Base-by-base conservation (phyloP, 2,329 filamentous ascomycete genomes). In the Rhynchosporium secalis region DNA sequence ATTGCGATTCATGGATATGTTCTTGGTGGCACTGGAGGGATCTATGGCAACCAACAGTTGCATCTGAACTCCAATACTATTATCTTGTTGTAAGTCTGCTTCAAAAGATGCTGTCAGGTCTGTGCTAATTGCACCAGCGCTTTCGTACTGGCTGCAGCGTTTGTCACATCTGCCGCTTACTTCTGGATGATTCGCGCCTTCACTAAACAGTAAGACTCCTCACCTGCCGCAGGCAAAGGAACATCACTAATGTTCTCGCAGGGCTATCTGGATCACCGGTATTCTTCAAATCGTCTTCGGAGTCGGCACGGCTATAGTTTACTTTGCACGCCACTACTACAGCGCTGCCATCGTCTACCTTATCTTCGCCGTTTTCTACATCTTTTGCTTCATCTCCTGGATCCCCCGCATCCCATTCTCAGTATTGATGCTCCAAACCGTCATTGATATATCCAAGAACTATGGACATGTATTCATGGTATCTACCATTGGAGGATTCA, bases 371-470 rank as follows among this genome's bases (percentile, higher is more conserved):
- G 76, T 89, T 54, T 93, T 96, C 76, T 84, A 89, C 63, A 83
- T 91, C 61, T 82, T 96, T 72, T 92, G 87, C 73, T 97, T 97
- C 78, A 87, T 90, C 72, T 89, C 85, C 56, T 98, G 94, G 93
- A 94, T 94, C 60, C 88, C 85, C 20, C 84, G 93, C 57, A 97
- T 98, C 63, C 94, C 92, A 0, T 97, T 96, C 76, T 92, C 89
- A 8, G 91, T 91, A 0, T 79, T 97, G 64, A 96, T 97, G 91
- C 83, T 97, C 55, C 88, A 89, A 76, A 94, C 91, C 0, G 83
- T 87, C 28, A 92, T 96, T 70, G 90, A 96, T 69, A 88, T 97
- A 0, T 89, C 92, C 46, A 92, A 92, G 72, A 85, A 81, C 33
- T 90, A 89, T 70, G 92, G 93, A 0, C 92, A 97, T 72, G 90